Conservation (phyloP, 805 yeast species). For the Candida incommunis region DNA sequence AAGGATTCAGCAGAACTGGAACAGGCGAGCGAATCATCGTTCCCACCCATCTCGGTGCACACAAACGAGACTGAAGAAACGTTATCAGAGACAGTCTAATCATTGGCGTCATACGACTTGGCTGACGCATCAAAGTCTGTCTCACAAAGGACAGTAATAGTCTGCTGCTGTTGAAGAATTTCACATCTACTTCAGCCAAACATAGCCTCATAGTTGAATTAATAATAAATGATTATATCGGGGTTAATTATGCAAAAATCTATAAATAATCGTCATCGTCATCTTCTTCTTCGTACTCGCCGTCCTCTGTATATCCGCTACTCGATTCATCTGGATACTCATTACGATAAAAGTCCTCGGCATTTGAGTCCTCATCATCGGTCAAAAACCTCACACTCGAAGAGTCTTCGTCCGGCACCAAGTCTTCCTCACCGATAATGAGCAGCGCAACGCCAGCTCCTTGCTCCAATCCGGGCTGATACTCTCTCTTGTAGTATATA, state of each 20-base stretch:
- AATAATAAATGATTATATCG: too few species aligned
- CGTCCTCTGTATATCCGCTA: slow-evolving; percentile 6
- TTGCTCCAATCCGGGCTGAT: slow-evolving; percentile 30
- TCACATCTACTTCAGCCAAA: too few species aligned
- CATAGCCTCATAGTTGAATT: too few species aligned
- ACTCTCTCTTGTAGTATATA: slow-evolving; percentile 58
- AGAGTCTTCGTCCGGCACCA: slow-evolving; percentile 25
- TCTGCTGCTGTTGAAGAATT: too few species aligned
- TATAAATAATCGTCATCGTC: slow-evolving; percentile 9
- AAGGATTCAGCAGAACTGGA: too few species aligned
- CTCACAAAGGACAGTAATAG: too few species aligned
- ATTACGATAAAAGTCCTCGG: slow-evolving; percentile 82
- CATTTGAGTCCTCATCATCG: slow-evolving; percentile 33
- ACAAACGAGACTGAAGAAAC: too few species aligned
- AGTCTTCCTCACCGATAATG: slow-evolving; percentile 15
- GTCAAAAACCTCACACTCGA: slow-evolving; percentile 11
- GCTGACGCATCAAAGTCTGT: too few species aligned
- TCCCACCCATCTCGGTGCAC: too few species aligned
- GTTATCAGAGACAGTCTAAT: too few species aligned
- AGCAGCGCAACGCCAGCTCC: slow-evolving; percentile 18
- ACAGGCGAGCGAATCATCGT: too few species aligned
- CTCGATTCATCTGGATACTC: slow-evolving; percentile 86
- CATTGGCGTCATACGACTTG: too few species aligned
- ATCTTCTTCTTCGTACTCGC: slow-evolving; percentile 26
- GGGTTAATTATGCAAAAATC: neutral